Evolutionary conservation across 257 asterid genomes (phyloP).

Genomic region (Eustoma russellianum): DNA sequence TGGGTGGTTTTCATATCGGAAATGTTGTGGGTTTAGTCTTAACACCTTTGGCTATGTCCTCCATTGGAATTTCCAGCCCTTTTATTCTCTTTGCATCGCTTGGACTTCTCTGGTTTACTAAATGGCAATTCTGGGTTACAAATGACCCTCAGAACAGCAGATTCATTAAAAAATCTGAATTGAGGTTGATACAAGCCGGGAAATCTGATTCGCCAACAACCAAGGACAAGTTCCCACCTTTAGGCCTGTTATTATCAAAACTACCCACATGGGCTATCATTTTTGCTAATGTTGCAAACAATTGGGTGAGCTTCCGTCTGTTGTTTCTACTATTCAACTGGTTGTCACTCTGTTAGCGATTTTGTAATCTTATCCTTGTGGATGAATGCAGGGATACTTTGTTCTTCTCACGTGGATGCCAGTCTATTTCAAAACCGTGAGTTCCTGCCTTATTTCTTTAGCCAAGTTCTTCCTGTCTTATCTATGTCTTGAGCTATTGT

Average conservation of each 20-base stretch:
- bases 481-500: too few relatives aligned
- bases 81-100: conserved; percentile 74
- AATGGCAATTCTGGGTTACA: conserved; percentile 47
- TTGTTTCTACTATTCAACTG: background rate
- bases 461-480: background rate
- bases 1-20: conserved; percentile 97
- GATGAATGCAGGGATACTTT: conserved; percentile 78
- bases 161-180: conserved; percentile 50
- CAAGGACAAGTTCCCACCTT: conserved; percentile 55
- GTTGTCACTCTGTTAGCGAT: too few relatives aligned
- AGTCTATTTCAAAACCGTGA: conserved; percentile 86
- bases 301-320: conserved; percentile 48
- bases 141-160: conserved; percentile 65
- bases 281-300: conserved; percentile 73
- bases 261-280: conserved; percentile 91
- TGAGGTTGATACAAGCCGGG: conserved; percentile 76
- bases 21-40: conserved; percentile 83
- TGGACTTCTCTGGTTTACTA: conserved; percentile 70
- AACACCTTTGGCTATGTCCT: conserved; percentile 62
- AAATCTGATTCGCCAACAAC: conserved; percentile 37
- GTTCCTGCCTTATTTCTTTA: conserved; percentile 13
- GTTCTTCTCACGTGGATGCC: conserved; percentile 99
- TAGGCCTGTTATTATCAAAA: conserved; percentile 60
- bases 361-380: background rate
- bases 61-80: conserved; percentile 73